Percentiles rank a stretch among this genome's conserved stretches.
phyloP scores from a whole-genome alignment of 805 yeast species.

The Brettanomyces naardenensis region DNA sequence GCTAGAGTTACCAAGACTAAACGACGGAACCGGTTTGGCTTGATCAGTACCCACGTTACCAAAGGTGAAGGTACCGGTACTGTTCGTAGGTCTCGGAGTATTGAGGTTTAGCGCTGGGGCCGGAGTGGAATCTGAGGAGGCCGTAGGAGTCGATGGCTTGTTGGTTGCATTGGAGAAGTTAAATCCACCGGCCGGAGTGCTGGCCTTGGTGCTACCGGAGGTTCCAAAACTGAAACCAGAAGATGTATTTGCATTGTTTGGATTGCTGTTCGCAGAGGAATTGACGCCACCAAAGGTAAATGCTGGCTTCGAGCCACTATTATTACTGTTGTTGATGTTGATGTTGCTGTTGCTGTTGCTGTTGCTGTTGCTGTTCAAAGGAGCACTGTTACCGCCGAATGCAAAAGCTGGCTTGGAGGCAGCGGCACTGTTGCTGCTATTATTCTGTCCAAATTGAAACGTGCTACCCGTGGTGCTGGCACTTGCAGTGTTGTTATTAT shows the following conservation, averaged over 20 bases:
- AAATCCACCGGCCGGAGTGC: conserved; percentile 2
- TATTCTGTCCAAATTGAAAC: too few relatives aligned
- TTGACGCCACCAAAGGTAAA: conserved; percentile 2
- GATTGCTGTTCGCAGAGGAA: too few relatives aligned
- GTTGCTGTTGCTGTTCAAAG: background rate
- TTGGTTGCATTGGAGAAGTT: background rate
- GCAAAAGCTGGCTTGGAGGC: background rate
- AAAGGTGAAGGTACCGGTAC: background rate
- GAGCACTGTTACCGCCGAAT: background rate
- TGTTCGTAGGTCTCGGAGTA: background rate
- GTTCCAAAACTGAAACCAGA: background rate
- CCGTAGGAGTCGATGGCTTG: background rate
- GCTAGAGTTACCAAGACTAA: background rate
- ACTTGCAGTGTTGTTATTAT: background rate
- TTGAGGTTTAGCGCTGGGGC: background rate
- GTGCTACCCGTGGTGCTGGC: background rate
- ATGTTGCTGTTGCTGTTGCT: background rate
- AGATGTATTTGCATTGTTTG: background rate
- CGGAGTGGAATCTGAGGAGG: background rate
- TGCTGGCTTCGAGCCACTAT: conserved; percentile 5
- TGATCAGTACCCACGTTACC: background rate
- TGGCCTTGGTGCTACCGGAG: conserved; percentile 2
- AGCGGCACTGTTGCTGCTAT: conserved; percentile 2
- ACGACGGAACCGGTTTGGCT: background rate
- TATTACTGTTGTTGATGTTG: background rate